Evolutionary conservation across 2,329 filamentous ascomycete species (phyloP), one percentile per base, ranked within the genome.

Genomic region (Colletotrichum noveboracense): DNA sequence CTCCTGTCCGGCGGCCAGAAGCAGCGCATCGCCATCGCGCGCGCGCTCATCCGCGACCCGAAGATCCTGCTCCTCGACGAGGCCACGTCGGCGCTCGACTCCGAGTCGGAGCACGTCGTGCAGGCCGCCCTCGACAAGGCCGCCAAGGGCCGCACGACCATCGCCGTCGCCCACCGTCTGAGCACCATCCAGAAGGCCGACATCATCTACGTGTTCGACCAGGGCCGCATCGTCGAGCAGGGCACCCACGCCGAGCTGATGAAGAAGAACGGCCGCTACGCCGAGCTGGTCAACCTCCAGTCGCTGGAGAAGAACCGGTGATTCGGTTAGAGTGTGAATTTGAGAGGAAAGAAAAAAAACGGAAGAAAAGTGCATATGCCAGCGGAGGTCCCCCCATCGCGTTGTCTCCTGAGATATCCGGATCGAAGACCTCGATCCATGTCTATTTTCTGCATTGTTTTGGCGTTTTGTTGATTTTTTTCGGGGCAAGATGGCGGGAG

Each of bases 171-270:
- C 5, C 96, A 99, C 85, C 90, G 97, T 28, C 87, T 99, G 7
- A 95, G 93, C 81, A 98, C 97, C 0, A 98, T 98, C 76, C 96
- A 98, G 83, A 96, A 97, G 83, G 96, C 96, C 1, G 96, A 98
- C 82, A 87, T 96, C 65, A 98, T 98, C 80, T 98, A 97, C 78
- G 96, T 98, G n/a, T 97, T 98, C 82, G 96, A 98, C 83, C 93
- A 95, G 80, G 97, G 96, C 9, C 90, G 92, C 75, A 91, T 98
- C 58, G 94, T 97, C 2, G 96, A 98, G 87, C 90, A 91, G 79
- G 96, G 96, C 7, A 95, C 92, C 10, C 96, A 98, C 82, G 80
- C 86, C 1, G 94, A 95, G 81, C 83, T 96, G 80, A 92, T 94
- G 90, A 89, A 88, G 78, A 89, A 88, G 82, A 92, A 92, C 77